Evolutionary conservation across 208 protist species (phyloP).

Genomic region (Porcisia hertigi): DNA sequence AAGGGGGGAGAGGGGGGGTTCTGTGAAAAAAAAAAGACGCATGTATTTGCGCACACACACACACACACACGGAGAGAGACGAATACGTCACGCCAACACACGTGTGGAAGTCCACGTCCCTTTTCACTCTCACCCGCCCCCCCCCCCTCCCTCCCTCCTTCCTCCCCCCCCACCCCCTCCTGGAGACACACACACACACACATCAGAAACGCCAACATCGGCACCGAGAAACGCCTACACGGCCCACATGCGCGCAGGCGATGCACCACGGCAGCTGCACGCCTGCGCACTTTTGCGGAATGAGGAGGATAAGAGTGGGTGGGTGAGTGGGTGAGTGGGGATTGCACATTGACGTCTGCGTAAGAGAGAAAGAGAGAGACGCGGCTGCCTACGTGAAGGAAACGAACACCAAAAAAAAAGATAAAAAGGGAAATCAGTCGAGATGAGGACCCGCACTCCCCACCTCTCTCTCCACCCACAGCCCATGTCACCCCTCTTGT

Average conservation of each 20-base stretch:
- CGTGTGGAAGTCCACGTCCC: too few relatives aligned
- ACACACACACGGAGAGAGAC: not conserved
- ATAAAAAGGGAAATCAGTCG: conserved; percentile 20
- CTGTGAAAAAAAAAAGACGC: not conserved
- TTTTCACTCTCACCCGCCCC: not conserved
- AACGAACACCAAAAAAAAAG: conserved; percentile 8
- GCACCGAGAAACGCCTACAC: not conserved
- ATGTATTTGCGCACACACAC: not conserved
- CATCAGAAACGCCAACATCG: not conserved
- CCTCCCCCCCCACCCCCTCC: not conserved
- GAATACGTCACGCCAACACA: too few relatives aligned
- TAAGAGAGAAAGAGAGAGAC: not conserved
- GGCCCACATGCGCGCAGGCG: not conserved
- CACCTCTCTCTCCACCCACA: not conserved
- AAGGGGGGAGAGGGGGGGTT: too few relatives aligned
- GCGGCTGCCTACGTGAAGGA: not conserved
- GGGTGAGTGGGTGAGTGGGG: not conserved
- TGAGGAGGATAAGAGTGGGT: not conserved
- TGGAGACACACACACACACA: not conserved
- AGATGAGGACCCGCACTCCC: not conserved
- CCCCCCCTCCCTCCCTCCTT: not conserved
- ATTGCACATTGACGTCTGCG: not conserved
- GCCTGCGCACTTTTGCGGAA: not conserved
- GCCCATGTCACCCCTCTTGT: not conserved
- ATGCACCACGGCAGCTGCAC: not conserved